Percentiles rank a stretch among this genome's conserved stretches.
Evolutionary conservation across 2,329 filamentous ascomycete genomes (phyloP).

Genomic region (Beauveria brongniartii): DNA sequence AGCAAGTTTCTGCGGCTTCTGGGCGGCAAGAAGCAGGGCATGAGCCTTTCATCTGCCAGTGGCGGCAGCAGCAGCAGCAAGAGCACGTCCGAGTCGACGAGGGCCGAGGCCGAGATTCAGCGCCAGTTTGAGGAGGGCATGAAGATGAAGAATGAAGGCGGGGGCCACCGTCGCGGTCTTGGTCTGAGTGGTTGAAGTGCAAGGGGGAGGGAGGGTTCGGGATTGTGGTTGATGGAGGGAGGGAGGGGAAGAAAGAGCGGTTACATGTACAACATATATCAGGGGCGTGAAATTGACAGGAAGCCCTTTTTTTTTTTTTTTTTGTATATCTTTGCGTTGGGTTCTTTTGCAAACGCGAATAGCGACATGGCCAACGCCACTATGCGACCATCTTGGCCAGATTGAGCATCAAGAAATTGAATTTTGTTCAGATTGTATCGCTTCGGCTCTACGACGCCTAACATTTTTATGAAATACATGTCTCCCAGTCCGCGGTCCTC

Average conservation of each 20-base stretch:
- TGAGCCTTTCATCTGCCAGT: neutral
- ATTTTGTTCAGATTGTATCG: neutral
- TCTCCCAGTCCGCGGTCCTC: neutral
- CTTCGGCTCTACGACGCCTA: neutral
- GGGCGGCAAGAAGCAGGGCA: constrained; percentile 11
- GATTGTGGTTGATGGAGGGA: too few species aligned
- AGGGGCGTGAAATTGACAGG: neutral
- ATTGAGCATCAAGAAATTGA: constrained; percentile 4
- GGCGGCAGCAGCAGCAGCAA: constrained; percentile 14
- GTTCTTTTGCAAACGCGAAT: neutral
- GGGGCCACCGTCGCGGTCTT: constrained; percentile 39
- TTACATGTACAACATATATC: neutral
- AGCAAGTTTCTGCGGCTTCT: constrained; percentile 50
- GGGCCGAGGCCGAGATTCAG: constrained; percentile 45
- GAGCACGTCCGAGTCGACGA: constrained; percentile 23
- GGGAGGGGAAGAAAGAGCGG: too few species aligned
- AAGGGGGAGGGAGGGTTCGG: too few species aligned
- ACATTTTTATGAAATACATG: neutral
- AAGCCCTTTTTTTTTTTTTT: neutral
- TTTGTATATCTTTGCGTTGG: neutral
- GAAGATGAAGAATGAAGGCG: constrained; percentile 45
- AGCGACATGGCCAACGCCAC: neutral
- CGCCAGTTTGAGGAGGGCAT: constrained; percentile 50
- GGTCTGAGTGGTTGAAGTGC: constrained; percentile 37
- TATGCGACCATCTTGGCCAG: neutral